Evolutionary conservation across 2,329 filamentous ascomycete species (phyloP), one percentile per base, ranked within the genome.

Genomic region (Bisporella sp.): DNA sequence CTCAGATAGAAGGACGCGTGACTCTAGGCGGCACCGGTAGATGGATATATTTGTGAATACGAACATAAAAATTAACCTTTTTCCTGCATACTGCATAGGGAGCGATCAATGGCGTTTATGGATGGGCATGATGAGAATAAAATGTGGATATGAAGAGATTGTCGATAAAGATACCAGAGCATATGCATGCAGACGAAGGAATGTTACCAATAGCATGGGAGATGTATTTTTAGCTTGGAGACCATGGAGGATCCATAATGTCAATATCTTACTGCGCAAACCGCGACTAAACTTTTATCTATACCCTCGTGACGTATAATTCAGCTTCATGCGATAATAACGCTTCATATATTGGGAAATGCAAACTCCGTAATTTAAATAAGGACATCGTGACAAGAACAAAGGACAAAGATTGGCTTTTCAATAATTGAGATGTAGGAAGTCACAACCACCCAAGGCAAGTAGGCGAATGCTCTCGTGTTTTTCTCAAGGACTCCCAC

Each of bases 1-100:
- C 52, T 63, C 62, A 50, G 62, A 64, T 31, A 53, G 63, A 12
- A 58, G 59, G 57, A 62, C 61, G 32, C 54, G 60, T 45, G 51
- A 59, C 30, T 49, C 57, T 37, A 57, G 57, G 37, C 33, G 51
- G 47, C 41, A 47, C 42, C n/a, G 44, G 41, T 21, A 21, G 21
- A 21, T 21, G 21, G 21, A 21, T 21, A 21, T 21, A 21, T 21
- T 21, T 21, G 21, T 21, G 21, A 54, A 43, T 37, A 51, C 35
- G 35, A 3, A 13, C 35, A 28, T 28, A 28, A 43, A 13, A 9
- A 11, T 21, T 21, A 21, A 21, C 21, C 21, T 21, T 21, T 21
- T 21, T 21, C 21, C 21, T 21, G 21, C 21, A 21, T 21, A 31
- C 13, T 45, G 11, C 29, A 9, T 31, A 45, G 13, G 29, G 42